Evolutionary conservation across 129 eudicot genomes (phyloP).

Genomic region (Heracleum sosnowskyi): DNA sequence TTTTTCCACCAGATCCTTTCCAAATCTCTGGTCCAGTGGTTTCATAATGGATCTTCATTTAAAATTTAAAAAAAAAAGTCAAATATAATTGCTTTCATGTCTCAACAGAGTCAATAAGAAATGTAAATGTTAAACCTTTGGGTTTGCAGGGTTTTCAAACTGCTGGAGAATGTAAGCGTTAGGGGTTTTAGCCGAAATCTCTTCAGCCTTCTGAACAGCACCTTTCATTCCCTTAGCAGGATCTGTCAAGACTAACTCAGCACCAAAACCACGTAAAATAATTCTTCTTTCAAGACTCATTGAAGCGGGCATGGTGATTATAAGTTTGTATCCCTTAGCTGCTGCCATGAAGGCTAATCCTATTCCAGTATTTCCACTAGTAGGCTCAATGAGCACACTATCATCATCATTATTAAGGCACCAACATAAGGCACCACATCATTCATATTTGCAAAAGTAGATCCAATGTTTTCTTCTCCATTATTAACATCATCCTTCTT

Average conservation of each 20-base stretch:
- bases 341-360: conserved; percentile 96
- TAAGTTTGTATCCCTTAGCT: conserved; percentile 90
- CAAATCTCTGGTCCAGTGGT: conserved; percentile 95
- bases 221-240: conserved; percentile 97
- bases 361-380: conserved; percentile 95
- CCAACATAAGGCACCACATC: too few relatives aligned
- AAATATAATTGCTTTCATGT: neutral
- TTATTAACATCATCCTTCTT: too few relatives aligned
- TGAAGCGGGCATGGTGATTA: conserved; percentile 93
- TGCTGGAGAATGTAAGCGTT: conserved; percentile 88
- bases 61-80: neutral
- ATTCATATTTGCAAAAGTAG: too few relatives aligned
- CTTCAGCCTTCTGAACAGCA: conserved; percentile 83
- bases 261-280: conserved; percentile 91
- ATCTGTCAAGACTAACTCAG: conserved; percentile 84
- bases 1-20: conserved; percentile 67
- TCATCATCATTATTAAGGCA: too few relatives aligned
- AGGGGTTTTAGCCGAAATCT: conserved; percentile 73
- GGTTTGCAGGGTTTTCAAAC: conserved; percentile 91
- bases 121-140: conserved; percentile 47
- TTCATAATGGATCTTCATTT: conserved; percentile 64
- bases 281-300: conserved; percentile 83
- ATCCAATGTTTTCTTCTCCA: too few relatives aligned
- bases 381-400: conserved; percentile 88
- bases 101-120: neutral